Base-by-base conservation (phyloP, 805 yeast species). In the Sugiyamaella valdiviana region DNA sequence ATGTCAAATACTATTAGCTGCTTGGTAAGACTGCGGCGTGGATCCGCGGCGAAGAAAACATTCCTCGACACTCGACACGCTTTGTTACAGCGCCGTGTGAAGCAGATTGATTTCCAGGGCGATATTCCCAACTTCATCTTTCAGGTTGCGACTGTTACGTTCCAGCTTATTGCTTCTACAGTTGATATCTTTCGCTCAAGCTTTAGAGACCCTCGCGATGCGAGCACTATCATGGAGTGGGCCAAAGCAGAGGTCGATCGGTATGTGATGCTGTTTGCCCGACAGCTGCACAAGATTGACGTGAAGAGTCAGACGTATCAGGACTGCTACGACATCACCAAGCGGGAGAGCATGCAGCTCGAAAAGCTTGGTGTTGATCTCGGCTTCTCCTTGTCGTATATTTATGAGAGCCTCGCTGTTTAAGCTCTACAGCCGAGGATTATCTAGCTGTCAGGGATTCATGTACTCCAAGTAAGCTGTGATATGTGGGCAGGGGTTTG, bases 141-240 rank as follows among this genome's bases (percentile, higher is more conserved):
- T 3, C 86, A 83, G 54, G 69, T 80, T 6, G 78, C 87, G 1
- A 75, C 81, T 14, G 77, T 83, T 21, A 70, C 79, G 51, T 82
- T 83, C 65, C 80, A 80, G 56, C 68, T 74, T 23, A 70, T 86
- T 46, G 76, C 74, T 49, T 71, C 78, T 39, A 79, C 95, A 0
- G 78, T 80, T 12, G 58, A 67, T 15, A 69, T 77, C 29, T 86
- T 75, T 67, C 72, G 73, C 44, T 64, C 69, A 21, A 44, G 83
- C 45, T 84, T 77, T 65, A 72, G 68, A 12, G 60, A 59, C 46
- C 14, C 66, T 38, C 65, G 65, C 36, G 72, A 77, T 44, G 72
- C 83, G 7, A 77, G 83, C 55, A 72, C 73, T 24, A 69, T 88
- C 15, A 82, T 87, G n/a, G 79, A 81, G 52, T 88, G 96, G 95